Base-by-base conservation (phyloP, 1,139 yeast species). In the Meyerozyma sp. region DNA sequence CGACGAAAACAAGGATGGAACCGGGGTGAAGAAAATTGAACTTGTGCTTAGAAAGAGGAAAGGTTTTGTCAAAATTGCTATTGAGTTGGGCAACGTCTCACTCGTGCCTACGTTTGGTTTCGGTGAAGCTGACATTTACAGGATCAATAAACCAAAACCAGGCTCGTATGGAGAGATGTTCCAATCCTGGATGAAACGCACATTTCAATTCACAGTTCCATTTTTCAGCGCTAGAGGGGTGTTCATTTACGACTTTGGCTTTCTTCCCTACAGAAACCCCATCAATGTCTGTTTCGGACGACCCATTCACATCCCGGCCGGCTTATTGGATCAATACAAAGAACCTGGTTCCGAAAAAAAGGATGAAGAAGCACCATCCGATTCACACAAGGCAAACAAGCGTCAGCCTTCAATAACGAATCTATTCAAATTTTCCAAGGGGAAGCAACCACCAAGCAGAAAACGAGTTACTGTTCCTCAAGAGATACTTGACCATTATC, bases 221-320 rank as follows among this genome's bases (percentile, higher is more conserved):
- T 78, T 93, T 46, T 86, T 93, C 66, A 85, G 90, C 58, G 97
- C 97, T 0, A 73, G 98, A 42, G 98, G 98, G 0, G 76, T 93
- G 1, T 90, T 93, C 64, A 89, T 91, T 55, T 88, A 91, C 57
- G 96, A 91, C 59, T 88, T 87, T 65, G 98, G 98, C 0, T 68
- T 93, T 36, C 66, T 94, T 49, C 98, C 98, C 1, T 91, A 79
- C 61, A 73, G 97, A 51, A 77, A 83, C 46, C 89, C 91, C 1
- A 84, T 93, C 44, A 76, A 87, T 51, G 77, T 91, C 21, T 89
- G 87, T 32, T 79, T 86, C 39, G 98, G 98, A 0, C 69, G 69
- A 35, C 97, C 98, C 2, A 85, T 93, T 18, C 70, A 77, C 34
- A 78, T 91, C 4, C 89, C 91, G 2, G 54, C 60, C 5, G 65